These are phyloP conservation scores for Lithohypha guttulata DNA, from an alignment of 2,329 filamentous ascomycete genomes.

Conservation along the genomic window DNA sequence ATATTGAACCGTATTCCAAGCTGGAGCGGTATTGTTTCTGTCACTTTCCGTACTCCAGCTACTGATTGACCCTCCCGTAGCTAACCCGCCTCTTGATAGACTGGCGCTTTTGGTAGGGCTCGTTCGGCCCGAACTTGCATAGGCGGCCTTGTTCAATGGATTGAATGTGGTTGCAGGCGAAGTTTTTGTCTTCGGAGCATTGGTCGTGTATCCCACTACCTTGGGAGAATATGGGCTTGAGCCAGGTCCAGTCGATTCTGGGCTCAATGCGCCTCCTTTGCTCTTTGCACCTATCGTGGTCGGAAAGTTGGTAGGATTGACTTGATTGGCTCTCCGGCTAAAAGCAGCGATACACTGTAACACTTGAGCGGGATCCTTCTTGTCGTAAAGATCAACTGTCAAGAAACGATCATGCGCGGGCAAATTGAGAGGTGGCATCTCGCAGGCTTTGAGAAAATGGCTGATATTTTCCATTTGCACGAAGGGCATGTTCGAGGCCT, in stretches of 20 bases:
- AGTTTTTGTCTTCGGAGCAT: conserved; percentile 24
- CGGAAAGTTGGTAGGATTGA: conserved; percentile 65
- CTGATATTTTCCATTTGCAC: conserved; percentile 99
- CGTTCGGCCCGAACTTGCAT: conserved; percentile 39
- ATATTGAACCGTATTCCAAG: conserved; percentile 98
- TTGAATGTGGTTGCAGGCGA: conserved; percentile 31
- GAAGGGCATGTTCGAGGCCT: conserved; percentile 88
- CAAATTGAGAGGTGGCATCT: conserved; percentile 71
- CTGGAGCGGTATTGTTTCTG: conserved; percentile 69
- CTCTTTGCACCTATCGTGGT: conserved; percentile 64
- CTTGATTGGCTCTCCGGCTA: conserved; percentile 68
- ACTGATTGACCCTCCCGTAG: conserved; percentile 51
- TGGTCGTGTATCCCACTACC: conserved; percentile 34
- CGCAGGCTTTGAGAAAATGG: conserved; percentile 82
- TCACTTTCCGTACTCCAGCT: conserved; percentile 85
- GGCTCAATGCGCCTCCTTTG: conserved; percentile 50
- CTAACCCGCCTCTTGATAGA: conserved; percentile 19
- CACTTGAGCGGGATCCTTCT: conserved; percentile 92
- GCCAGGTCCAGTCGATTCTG: conserved; percentile 45
- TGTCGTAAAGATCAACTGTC: conserved; percentile 90
- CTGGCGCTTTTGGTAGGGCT: conserved; percentile 43
- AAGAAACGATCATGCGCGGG: conserved; percentile 92
- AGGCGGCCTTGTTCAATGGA: conserved; percentile 31
- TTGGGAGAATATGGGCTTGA: conserved; percentile 10
- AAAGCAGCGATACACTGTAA: conserved; percentile 87